Percentiles rank a stretch among this genome's conserved stretches.
These are phyloP conservation scores for Fusarium sp. DNA, from an alignment of 2,329 filamentous ascomycete species.

Conservation along the genomic window DNA sequence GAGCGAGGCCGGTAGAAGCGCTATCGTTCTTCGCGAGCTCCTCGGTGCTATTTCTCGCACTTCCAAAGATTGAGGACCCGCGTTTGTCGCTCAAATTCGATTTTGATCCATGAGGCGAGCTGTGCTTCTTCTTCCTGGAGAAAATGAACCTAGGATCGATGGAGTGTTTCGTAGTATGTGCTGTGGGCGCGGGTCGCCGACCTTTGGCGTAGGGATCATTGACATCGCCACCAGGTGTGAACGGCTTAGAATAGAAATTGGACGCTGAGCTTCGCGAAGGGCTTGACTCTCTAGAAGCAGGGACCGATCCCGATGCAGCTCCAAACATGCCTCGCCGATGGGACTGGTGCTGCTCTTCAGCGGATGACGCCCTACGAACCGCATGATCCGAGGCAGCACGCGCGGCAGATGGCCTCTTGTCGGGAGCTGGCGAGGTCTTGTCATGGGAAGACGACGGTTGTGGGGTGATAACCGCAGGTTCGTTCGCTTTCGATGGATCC, in stretches of 20 bases:
- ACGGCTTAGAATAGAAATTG: conserved; percentile 74
- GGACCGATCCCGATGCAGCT: conserved; percentile 61
- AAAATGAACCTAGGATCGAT: conserved; percentile 89
- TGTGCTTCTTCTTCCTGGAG: conserved; percentile 74
- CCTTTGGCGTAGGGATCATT: conserved; percentile 90
- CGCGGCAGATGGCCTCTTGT: conserved; percentile 53
- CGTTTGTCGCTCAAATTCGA: conserved; percentile 64
- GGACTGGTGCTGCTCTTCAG: conserved; percentile 50
- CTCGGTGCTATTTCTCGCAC: conserved; percentile 51
- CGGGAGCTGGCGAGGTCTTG: conserved; percentile 54
- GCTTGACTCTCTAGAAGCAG: conserved; percentile 68
- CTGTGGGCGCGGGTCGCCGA: conserved; percentile 75
- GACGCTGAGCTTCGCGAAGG: conserved; percentile 71
- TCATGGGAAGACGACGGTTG: conserved; percentile 70
- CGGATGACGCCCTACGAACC: conserved; percentile 54
- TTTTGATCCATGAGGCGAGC: conserved; percentile 63
- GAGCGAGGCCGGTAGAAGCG: conserved; percentile 33
- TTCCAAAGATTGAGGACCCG: conserved; percentile 53
- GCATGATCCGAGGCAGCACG: conserved; percentile 56
- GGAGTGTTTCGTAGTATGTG: conserved; percentile 66
- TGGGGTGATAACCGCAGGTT: conserved; percentile 68
- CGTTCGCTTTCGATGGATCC: conserved; percentile 52
- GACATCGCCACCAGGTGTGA: conserved; percentile 79
- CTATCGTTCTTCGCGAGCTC: conserved; percentile 45
- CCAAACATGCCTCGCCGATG: conserved; percentile 66